phyloP scores from a whole-genome alignment of 2,329 filamentous ascomycete species.

The Dothistroma pini region DNA sequence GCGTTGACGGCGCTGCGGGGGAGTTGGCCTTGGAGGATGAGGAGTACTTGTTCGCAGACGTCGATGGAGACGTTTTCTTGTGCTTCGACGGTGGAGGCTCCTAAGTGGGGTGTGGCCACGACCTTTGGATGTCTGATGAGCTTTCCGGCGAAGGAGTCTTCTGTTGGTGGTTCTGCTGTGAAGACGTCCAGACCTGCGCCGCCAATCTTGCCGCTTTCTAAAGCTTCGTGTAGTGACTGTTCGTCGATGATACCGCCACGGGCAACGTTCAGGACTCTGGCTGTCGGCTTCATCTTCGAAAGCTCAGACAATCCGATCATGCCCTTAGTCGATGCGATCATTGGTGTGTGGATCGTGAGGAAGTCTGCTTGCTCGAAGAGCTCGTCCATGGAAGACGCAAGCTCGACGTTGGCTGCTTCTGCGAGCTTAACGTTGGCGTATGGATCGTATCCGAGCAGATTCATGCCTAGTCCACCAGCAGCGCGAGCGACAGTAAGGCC shows the following conservation, averaged over 20 bases:
- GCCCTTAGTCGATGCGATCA: constrained; percentile 72
- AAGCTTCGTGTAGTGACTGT: constrained; percentile 63
- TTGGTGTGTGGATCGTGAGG: constrained; percentile 74
- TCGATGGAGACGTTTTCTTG: constrained; percentile 82
- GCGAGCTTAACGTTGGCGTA: constrained; percentile 74
- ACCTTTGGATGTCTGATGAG: constrained; percentile 68
- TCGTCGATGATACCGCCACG: constrained; percentile 79
- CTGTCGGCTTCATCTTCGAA: constrained; percentile 66
- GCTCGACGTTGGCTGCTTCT: constrained; percentile 58
- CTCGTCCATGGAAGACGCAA: constrained; percentile 34
- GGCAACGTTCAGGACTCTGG: constrained; percentile 74
- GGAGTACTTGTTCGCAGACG: constrained; percentile 74
- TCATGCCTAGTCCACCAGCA: constrained; percentile 73
- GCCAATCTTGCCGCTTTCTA: constrained; percentile 68
- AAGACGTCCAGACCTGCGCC: constrained; percentile 79
- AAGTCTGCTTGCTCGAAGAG: constrained; percentile 69
- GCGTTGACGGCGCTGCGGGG: constrained; percentile 74
- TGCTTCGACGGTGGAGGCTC: constrained; percentile 75
- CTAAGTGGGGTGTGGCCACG: constrained; percentile 74
- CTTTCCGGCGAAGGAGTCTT: constrained; percentile 56
- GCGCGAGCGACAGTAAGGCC: constrained; percentile 77
- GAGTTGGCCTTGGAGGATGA: constrained; percentile 67
- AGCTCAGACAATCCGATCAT: constrained; percentile 67
- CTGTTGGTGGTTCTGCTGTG: constrained; percentile 66
- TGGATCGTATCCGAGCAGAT: constrained; percentile 69